Percentiles rank a stretch among this genome's conserved stretches.
Conservation (phyloP, 345 rosid species). For the Carallia pectinifolia region DNA sequence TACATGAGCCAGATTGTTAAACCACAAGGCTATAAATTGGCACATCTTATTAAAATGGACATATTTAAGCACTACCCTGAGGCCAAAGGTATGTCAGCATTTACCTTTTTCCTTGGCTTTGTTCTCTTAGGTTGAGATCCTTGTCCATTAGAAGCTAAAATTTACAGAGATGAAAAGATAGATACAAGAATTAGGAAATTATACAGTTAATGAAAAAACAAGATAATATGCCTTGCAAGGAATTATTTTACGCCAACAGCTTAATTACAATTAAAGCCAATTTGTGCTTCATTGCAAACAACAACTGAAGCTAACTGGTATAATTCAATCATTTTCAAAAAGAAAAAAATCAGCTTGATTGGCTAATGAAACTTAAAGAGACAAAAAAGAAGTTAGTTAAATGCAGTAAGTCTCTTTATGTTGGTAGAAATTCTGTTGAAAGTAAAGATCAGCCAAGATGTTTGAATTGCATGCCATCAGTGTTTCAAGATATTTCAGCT, state of each 20-base stretch:
- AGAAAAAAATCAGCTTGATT: neutral
- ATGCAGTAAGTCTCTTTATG: neutral
- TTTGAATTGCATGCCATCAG: neutral
- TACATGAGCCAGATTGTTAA: slow-evolving; percentile 14
- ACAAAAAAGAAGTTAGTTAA: neutral
- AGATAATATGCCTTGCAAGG: neutral
- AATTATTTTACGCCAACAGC: neutral
- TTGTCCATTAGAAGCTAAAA: slow-evolving; percentile 61
- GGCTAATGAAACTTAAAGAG: neutral
- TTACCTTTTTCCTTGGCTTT: slow-evolving; percentile 68
- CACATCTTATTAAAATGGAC: slow-evolving; percentile 3
- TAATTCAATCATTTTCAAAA: neutral
- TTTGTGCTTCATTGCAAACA: neutral
- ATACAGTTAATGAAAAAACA: slow-evolving; percentile 1
- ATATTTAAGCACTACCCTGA: slow-evolving; percentile 9
- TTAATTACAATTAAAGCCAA: no score
- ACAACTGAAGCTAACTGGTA: slow-evolving; percentile 1
- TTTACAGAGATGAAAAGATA: neutral
- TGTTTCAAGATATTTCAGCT: neutral
- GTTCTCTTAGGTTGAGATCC: slow-evolving; percentile 64
- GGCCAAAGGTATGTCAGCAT: slow-evolving; percentile 6
- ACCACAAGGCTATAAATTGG: neutral
- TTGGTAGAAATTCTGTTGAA: neutral
- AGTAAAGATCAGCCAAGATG: neutral
- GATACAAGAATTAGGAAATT: slow-evolving; percentile 7